These are phyloP conservation scores for Pseudognaphalium luteoalbum DNA, from an alignment of 129 eudicot species.

Conservation along the genomic window DNA sequence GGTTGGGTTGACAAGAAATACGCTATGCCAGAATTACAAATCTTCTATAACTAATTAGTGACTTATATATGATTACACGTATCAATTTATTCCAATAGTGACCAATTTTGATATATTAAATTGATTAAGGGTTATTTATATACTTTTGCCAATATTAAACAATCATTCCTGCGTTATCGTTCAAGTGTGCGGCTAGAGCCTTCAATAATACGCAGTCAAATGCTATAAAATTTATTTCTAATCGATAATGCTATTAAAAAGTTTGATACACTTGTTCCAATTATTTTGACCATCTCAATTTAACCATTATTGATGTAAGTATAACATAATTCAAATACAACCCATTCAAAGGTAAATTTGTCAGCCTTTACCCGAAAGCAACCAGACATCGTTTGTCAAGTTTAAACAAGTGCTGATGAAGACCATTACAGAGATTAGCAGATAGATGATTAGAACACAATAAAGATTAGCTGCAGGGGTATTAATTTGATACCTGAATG, in stretches of 20 bases:
- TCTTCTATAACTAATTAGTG: not conserved
- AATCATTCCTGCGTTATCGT: too few relatives aligned
- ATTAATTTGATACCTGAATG: slow-evolving; percentile 63
- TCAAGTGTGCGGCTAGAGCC: too few relatives aligned
- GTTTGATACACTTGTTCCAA: too few relatives aligned
- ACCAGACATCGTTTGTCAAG: not conserved
- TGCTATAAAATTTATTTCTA: too few relatives aligned
- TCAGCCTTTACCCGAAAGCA: not conserved
- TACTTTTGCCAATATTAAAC: not conserved
- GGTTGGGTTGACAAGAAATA: not conserved
- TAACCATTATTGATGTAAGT: not conserved
- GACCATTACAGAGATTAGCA: not conserved
- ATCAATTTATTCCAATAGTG: not conserved
- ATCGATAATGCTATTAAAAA: too few relatives aligned
- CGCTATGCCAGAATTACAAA: not conserved
- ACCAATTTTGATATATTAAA: not conserved
- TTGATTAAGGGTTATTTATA: not conserved
- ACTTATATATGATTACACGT: not conserved
- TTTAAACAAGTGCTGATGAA: not conserved
- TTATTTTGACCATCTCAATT: not conserved
- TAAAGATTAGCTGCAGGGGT: not conserved
- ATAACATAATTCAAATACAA: not conserved
- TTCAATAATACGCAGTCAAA: too few relatives aligned
- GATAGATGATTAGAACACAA: not conserved
- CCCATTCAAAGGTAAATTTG: not conserved